phyloP scores from a whole-genome alignment of 306 rosid genomes.

The Cicer bijugum region DNA sequence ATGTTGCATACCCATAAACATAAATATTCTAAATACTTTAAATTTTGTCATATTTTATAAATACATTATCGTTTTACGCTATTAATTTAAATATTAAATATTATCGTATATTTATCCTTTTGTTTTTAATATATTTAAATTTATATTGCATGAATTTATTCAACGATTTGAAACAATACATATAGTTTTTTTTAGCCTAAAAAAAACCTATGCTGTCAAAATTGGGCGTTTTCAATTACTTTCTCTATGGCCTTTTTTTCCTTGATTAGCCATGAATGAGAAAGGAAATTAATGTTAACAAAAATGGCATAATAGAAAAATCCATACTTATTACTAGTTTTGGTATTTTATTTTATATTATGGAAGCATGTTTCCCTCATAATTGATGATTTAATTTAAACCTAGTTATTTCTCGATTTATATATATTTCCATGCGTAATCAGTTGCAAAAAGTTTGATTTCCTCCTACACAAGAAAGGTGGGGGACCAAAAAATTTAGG shows the following conservation, averaged over 20 bases:
- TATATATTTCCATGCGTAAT: not conserved
- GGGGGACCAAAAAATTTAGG: constrained; percentile 52
- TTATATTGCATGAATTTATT: too few species aligned
- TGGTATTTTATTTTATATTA: not conserved
- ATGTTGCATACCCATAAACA: too few species aligned
- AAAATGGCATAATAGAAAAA: not conserved
- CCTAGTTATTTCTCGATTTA: constrained; percentile 32
- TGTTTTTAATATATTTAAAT: too few species aligned
- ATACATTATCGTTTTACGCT: too few species aligned
- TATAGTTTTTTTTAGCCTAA: too few species aligned
- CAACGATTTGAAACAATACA: too few species aligned
- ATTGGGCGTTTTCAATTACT: constrained; percentile 28
- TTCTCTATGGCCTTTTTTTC: constrained; percentile 5
- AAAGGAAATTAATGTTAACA: not conserved
- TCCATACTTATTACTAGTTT: too few species aligned
- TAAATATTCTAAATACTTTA: too few species aligned
- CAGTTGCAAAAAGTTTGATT: constrained; percentile 17
- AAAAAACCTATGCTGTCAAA: too few species aligned
- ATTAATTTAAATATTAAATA: too few species aligned
- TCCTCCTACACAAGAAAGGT: constrained; percentile 25
- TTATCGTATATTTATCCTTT: too few species aligned
- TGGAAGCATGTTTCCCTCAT: not conserved
- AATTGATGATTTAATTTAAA: constrained; percentile 2
- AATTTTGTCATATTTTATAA: too few species aligned
- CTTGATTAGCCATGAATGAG: constrained; percentile 3